Percentiles rank a stretch among this genome's conserved stretches.
Conservation (phyloP, 2,329 filamentous ascomycete species). For the Xylaria sp. region DNA sequence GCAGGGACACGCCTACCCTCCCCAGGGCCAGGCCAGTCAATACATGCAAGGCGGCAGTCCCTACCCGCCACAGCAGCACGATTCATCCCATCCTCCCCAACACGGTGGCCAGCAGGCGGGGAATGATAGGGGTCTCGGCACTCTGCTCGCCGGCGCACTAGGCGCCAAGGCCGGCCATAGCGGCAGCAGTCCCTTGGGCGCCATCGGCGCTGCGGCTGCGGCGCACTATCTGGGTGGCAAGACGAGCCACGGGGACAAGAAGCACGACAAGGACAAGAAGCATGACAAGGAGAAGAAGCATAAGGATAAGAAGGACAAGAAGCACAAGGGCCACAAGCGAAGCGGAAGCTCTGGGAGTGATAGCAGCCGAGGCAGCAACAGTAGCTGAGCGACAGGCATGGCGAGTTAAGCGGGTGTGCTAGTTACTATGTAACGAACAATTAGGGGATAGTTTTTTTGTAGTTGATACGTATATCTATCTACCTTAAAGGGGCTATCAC, state of each 20-base stretch:
- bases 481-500: not conserved
- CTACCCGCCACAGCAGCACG: slow-evolving; percentile 31
- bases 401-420: not conserved
- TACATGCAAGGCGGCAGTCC: slow-evolving; percentile 27
- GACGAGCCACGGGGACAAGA: slow-evolving; percentile 29
- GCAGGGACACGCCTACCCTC: slow-evolving; percentile 29
- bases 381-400: slow-evolving; percentile 21
- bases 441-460: not conserved
- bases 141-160: slow-evolving; percentile 31
- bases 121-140: slow-evolving; percentile 35
- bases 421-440: not conserved
- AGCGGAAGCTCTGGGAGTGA: slow-evolving; percentile 34
- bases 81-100: slow-evolving; percentile 8
- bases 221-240: slow-evolving; percentile 31
- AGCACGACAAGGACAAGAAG: slow-evolving; percentile 21
- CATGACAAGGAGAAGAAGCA: slow-evolving; percentile 35
- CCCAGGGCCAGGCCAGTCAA: slow-evolving; percentile 26
- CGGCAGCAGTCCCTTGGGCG: slow-evolving; percentile 23
- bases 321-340: slow-evolving; percentile 36
- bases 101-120: slow-evolving; percentile 21
- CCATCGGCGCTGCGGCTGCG: slow-evolving; percentile 35
- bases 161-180: slow-evolving; percentile 26
- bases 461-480: not conserved
- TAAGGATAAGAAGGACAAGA: slow-evolving; percentile 34
- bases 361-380: slow-evolving; percentile 32